These are phyloP conservation scores for Coniella vitis DNA, from an alignment of 2,329 filamentous ascomycete species.

Conservation along the genomic window DNA sequence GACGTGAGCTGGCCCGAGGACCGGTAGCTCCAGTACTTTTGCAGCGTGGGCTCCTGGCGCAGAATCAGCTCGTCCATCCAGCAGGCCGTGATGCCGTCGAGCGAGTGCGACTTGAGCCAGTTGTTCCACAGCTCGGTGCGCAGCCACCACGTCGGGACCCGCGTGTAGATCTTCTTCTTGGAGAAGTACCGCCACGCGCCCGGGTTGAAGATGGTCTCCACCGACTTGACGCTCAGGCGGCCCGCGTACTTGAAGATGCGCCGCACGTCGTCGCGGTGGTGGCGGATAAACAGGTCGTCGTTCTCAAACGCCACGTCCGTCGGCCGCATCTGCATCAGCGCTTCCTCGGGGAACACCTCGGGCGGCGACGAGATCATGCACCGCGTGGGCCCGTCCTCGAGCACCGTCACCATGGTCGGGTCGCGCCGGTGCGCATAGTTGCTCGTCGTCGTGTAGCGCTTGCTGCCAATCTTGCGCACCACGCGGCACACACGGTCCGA, in stretches of 20 bases:
- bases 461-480: slow-evolving; percentile 22
- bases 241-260: slow-evolving; percentile 21
- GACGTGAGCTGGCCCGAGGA: slow-evolving; percentile 34
- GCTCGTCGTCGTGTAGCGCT: slow-evolving; percentile 25
- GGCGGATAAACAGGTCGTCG: slow-evolving; percentile 30
- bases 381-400: slow-evolving; percentile 20
- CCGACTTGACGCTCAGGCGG: slow-evolving; percentile 14
- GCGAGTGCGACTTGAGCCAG: slow-evolving; percentile 37
- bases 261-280: slow-evolving; percentile 23
- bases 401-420: slow-evolving; percentile 26
- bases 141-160: slow-evolving; percentile 38
- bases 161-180: slow-evolving; percentile 25
- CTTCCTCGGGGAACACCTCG: slow-evolving; percentile 24
- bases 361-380: slow-evolving; percentile 22
- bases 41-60: slow-evolving; percentile 36
- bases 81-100: slow-evolving; percentile 42
- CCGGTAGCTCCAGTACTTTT: slow-evolving; percentile 38
- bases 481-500: slow-evolving; percentile 29
- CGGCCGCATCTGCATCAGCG: slow-evolving; percentile 23
- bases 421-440: slow-evolving; percentile 32
- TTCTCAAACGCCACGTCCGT: slow-evolving; percentile 25
- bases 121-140: slow-evolving; percentile 43
- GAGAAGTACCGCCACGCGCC: slow-evolving; percentile 19
- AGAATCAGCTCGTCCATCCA: slow-evolving; percentile 44
- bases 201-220: slow-evolving; percentile 22